A percentile compares a stretch with the other conserved stretches of the same genome.
Evolutionary conservation across 768 basidiomycete genomes (phyloP).

Genomic region (Arthromyces matolae): DNA sequence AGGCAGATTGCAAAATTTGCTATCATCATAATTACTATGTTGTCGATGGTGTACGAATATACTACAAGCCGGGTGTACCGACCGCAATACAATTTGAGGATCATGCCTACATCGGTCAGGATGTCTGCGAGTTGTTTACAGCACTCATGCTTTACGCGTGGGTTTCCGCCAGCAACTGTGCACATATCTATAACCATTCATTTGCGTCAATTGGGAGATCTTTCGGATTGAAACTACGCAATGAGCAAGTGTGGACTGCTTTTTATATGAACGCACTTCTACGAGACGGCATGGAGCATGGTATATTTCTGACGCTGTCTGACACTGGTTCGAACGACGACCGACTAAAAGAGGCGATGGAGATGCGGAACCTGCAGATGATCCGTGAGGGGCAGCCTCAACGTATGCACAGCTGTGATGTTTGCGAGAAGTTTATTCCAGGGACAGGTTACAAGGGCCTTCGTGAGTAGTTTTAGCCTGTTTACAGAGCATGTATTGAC

Average conservation of each 20-base stretch:
- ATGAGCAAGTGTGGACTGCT: neutral
- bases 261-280: neutral
- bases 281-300: no score
- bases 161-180: neutral
- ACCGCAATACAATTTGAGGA: neutral
- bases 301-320: no score
- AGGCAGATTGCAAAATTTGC: neutral
- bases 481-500: no score
- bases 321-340: no score
- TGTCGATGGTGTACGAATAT: neutral
- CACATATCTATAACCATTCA: neutral
- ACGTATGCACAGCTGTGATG: no score
- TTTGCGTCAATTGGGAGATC: no score
- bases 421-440: no score
- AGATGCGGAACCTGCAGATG: no score
- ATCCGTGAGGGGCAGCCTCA: no score
- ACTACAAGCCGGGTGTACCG: neutral
- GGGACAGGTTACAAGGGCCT: no score
- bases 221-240: neutral
- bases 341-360: no score
- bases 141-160: neutral
- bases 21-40: neutral
- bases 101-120: neutral
- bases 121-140: neutral
- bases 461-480: no score